Percentiles rank a stretch among this genome's conserved stretches.
phyloP scores from a whole-genome alignment of 116 monocot genomes.

The Posidonia oceanica region DNA sequence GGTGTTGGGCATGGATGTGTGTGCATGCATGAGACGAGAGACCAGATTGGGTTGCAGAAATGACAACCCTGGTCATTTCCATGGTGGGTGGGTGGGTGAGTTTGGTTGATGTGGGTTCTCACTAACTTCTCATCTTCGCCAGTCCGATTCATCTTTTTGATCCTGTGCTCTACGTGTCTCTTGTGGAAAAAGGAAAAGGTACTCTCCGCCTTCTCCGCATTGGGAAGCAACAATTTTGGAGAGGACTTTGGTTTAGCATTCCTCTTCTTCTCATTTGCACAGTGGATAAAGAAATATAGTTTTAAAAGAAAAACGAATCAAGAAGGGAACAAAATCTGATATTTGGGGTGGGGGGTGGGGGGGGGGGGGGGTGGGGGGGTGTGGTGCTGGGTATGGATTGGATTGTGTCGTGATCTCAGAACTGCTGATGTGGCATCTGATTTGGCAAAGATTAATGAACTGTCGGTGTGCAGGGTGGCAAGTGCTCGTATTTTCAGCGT shows the following conservation, averaged over 20 bases:
- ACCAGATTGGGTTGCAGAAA: slow-evolving; percentile 2
- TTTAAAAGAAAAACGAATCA: not conserved
- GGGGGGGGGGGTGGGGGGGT: too few relatives aligned
- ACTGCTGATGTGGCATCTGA: not conserved
- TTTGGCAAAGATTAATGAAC: not conserved
- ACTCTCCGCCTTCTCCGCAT: slow-evolving; percentile 3
- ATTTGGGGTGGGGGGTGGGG: not conserved
- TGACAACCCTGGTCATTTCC: slow-evolving; percentile 7
- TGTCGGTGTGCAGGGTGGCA: not conserved
- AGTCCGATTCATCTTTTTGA: slow-evolving; percentile 1
- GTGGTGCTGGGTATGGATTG: not conserved
- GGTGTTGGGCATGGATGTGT: slow-evolving; percentile 2
- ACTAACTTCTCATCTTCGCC: not conserved
- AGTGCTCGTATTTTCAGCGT: not conserved
- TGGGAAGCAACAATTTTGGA: not conserved
- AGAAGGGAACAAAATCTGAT: not conserved
- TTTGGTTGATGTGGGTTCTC: slow-evolving; percentile 2
- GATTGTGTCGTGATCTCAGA: not conserved
- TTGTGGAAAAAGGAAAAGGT: slow-evolving; percentile 10
- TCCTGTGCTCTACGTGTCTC: slow-evolving; percentile 1
- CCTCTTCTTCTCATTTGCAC: not conserved
- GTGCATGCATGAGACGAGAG: slow-evolving; percentile 11
- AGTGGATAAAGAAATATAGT: too few relatives aligned
- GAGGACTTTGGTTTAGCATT: not conserved
- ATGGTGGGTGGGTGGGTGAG: not conserved